A percentile compares a stretch with the other conserved stretches of the same genome.
phyloP scores from a whole-genome alignment of 306 rosid species.

The Spatholobus suberectus region DNA sequence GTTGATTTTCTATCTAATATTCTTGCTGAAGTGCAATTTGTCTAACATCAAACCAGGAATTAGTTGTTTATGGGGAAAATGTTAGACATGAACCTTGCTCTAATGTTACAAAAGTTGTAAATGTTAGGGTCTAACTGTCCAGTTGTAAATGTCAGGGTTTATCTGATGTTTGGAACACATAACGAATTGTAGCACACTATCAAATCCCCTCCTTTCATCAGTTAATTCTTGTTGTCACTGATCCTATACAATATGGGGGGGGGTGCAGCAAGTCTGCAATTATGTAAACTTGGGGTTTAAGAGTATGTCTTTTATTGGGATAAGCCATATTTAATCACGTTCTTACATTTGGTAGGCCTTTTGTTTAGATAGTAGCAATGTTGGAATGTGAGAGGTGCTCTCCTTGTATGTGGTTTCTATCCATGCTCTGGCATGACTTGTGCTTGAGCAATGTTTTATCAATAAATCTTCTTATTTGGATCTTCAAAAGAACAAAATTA shows the following conservation, averaged over 20 bases:
- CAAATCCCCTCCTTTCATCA: not conserved
- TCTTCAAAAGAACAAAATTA: too few species aligned
- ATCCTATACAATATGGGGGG: too few species aligned
- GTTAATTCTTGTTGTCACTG: not conserved
- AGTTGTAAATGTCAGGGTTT: not conserved
- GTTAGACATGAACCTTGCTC: not conserved
- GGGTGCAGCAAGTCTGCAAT: not conserved
- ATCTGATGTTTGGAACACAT: not conserved
- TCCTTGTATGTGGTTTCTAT: too few species aligned
- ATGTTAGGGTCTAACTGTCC: conserved; percentile 1
- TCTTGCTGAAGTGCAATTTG: conserved; percentile 1
- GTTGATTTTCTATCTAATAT: conserved; percentile 23
- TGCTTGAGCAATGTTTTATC: too few species aligned
- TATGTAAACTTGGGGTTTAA: not conserved
- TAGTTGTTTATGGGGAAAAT: not conserved
- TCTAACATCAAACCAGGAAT: not conserved
- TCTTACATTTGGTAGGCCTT: too few species aligned
- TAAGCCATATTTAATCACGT: too few species aligned
- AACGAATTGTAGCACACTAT: not conserved
- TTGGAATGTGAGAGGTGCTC: too few species aligned
- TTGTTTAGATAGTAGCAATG: too few species aligned
- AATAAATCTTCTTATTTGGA: too few species aligned
- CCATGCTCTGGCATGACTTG: too few species aligned
- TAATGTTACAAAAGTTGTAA: not conserved
- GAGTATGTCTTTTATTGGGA: too few species aligned